Evolutionary conservation across 2,329 filamentous ascomycete genomes (phyloP).

Genomic region (Davidsoniella virescens): DNA sequence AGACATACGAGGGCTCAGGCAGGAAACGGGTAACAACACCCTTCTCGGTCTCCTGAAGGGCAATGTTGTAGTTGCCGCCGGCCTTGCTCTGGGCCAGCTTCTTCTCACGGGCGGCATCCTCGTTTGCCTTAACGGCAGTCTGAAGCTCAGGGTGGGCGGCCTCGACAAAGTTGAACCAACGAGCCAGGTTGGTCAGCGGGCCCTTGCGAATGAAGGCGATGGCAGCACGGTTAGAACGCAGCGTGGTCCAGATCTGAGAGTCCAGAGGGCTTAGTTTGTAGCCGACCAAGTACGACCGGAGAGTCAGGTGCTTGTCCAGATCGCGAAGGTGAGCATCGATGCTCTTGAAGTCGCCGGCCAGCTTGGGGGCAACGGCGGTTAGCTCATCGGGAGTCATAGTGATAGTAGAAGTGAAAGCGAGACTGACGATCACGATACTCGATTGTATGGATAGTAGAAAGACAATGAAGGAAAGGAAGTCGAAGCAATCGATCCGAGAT

Average conservation of each 20-base stretch:
- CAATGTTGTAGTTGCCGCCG: slow-evolving; percentile 79
- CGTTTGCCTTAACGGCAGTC: slow-evolving; percentile 51
- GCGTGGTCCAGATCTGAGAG: slow-evolving; percentile 64
- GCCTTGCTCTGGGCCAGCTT: slow-evolving; percentile 54
- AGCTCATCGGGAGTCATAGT: slow-evolving; percentile 44
- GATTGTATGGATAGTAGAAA: neutral
- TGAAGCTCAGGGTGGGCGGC: slow-evolving; percentile 63
- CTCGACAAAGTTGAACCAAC: slow-evolving; percentile 83
- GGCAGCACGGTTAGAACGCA: slow-evolving; percentile 73
- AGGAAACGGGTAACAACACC: slow-evolving; percentile 86
- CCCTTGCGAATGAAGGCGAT: slow-evolving; percentile 67
- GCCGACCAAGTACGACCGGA: slow-evolving; percentile 73
- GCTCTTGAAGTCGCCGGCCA: slow-evolving; percentile 61
- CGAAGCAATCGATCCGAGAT: neutral
- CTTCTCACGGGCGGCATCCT: slow-evolving; percentile 53
- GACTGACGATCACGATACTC: neutral
- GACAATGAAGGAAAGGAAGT: neutral
- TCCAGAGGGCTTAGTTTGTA: slow-evolving; percentile 65
- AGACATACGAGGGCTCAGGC: slow-evolving; percentile 69
- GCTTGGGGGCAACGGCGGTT: slow-evolving; percentile 31
- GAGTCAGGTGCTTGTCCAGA: slow-evolving; percentile 73
- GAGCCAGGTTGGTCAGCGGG: slow-evolving; percentile 55
- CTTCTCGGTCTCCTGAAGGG: slow-evolving; percentile 66
- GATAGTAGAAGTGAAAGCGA: slow-evolving; percentile 4
- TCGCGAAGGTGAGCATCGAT: slow-evolving; percentile 58